Evolutionary conservation across 441 rosid species (phyloP), one percentile per base, ranked within the genome.

Genomic region (Aleurites moluccanus): DNA sequence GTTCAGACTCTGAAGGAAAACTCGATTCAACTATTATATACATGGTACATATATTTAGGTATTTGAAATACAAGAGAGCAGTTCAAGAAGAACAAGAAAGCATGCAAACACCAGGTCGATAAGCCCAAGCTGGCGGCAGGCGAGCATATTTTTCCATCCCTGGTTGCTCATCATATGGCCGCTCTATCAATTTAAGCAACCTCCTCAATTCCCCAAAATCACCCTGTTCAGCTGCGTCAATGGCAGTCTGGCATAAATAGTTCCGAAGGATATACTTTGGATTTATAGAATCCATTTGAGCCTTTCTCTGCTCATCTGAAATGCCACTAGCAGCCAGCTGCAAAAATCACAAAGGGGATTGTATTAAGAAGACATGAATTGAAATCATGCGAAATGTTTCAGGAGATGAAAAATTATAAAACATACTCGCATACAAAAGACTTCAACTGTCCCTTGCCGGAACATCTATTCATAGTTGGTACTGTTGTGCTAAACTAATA

Each of bases 51-150:
- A 30, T 64, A 14, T 72, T 59, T 60, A 11, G 0, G 42, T n/a
- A 21, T 33, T 21, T 13, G 60, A 16, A 65, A 73, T 73, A 73
- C 57, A 72, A 65, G 67, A 49, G 69, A 68, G 67, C 16, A 75
- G 72, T 78, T 93, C 82, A 96, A 2, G 98, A 96, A 73, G 99
- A 96, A 64, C 98, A 93, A 77, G 98, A 96, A 68, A 93, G 97
- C 99, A 93, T 96, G 78, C 97, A 89, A 69, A 96, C 98, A 5
- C 99, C 99, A 13, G 99, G 98, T 50, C 98, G 81, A 77, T 93
- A 93, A n/a, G 99, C 99, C 98, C 99, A 96, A 0, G 98, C 98
- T 2, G 99, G 99, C 27, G 99, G 99, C 83, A 96, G 83, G 45
- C 98, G 89, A 9, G 97, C 97, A 61, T 93, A 96, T 73, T 92